A percentile compares a stretch with the other conserved stretches of the same genome.
phyloP scores from a whole-genome alignment of 169 alveolate genomes.

The Cryptosporidium canis region DNA sequence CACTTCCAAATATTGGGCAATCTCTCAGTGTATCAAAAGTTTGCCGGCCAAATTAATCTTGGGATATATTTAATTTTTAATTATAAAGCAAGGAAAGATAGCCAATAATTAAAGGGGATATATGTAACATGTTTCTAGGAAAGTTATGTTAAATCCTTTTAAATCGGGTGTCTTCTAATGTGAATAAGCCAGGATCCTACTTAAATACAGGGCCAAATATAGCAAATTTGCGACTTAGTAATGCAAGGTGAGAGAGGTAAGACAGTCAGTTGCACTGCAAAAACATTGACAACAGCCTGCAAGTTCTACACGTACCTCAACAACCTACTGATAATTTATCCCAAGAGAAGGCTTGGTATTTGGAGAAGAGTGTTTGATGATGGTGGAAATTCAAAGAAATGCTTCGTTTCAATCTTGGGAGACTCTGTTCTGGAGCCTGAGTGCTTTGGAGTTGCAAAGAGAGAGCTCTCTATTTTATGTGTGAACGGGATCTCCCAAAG shows the following conservation, averaged over 20 bases:
- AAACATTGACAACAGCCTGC: neutral
- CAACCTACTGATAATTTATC: constrained; percentile 9
- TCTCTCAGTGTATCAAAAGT: neutral
- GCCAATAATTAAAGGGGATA: neutral
- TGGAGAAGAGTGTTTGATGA: constrained; percentile 48
- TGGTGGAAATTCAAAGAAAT: constrained; percentile 11
- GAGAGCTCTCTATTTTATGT: constrained; percentile 11
- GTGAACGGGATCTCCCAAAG: constrained; percentile 17
- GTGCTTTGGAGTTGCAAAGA: constrained; percentile 54
- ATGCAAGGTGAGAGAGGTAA: neutral
- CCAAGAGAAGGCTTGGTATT: constrained; percentile 58
- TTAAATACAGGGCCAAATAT: neutral
- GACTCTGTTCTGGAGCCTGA: constrained; percentile 59
- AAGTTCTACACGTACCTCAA: constrained; percentile 24
- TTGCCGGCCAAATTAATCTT: constrained; percentile 8
- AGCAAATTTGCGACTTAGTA: neutral
- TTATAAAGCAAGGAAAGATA: neutral
- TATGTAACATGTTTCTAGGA: neutral
- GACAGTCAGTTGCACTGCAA: neutral
- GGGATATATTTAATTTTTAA: neutral
- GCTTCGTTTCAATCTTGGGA: constrained; percentile 39
- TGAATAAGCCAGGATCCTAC: neutral
- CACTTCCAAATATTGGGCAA: neutral
- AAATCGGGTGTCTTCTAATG: neutral
- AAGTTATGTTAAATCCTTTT: neutral